Conservation (phyloP, 257 asterid genomes). For the Lantana camara region DNA sequence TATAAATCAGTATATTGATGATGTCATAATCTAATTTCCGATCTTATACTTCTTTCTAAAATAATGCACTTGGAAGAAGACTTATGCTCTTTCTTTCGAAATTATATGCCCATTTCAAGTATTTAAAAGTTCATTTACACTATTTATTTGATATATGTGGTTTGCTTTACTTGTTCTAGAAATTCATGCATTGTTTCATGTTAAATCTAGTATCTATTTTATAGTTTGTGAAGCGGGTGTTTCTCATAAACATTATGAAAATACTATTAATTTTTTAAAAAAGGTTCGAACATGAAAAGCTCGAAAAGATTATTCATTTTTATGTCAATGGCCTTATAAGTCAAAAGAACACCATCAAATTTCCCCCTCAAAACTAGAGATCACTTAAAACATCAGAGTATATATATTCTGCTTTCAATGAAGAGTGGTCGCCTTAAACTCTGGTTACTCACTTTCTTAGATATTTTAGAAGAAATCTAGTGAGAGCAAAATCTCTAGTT, state of each 20-base stretch:
- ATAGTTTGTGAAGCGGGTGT: neutral
- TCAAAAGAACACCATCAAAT: neutral
- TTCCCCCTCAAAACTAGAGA: neutral
- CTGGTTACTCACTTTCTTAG: too few species aligned
- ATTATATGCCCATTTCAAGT: neutral
- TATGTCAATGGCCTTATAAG: slow-evolving; percentile 1
- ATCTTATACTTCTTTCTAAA: neutral
- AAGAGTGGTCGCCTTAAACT: neutral
- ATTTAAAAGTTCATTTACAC: neutral
- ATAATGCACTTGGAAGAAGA: neutral
- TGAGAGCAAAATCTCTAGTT: neutral
- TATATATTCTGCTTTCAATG: neutral
- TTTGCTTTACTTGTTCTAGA: neutral
- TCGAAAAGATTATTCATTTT: neutral
- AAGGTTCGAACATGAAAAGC: neutral
- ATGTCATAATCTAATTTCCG: neutral
- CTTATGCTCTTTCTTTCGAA: neutral
- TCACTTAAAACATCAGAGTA: neutral
- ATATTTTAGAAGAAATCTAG: neutral
- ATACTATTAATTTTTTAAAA: neutral
- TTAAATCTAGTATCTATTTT: neutral
- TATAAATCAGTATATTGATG: neutral
- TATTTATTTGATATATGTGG: neutral
- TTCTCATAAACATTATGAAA: neutral
- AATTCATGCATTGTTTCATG: slow-evolving; percentile 1